Evolutionary conservation across 2,329 filamentous ascomycete species (phyloP).

Genomic region (Orbilia javanica): DNA sequence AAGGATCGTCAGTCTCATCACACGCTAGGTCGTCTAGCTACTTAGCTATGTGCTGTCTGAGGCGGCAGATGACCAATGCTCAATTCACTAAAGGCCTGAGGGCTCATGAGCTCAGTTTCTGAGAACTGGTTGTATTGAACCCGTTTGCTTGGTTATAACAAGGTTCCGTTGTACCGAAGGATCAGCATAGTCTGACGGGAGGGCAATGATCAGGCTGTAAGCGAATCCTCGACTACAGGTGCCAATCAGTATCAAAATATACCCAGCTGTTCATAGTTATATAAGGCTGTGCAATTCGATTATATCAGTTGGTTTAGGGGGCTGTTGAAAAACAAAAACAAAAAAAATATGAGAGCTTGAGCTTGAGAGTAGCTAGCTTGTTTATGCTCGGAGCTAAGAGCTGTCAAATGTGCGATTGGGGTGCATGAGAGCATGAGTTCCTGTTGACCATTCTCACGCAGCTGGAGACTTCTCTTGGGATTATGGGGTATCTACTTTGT

Average conservation of each 20-base stretch:
- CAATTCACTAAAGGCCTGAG: constrained; percentile 6
- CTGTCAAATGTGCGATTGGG: constrained; percentile 34
- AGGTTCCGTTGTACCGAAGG: constrained; percentile 6
- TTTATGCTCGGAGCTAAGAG: constrained; percentile 1
- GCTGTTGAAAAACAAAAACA: background rate
- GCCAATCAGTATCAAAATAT: constrained; percentile 7
- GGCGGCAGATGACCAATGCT: constrained; percentile 37
- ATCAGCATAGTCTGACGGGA: constrained; percentile 16
- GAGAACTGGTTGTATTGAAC: background rate
- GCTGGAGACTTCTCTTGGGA: background rate
- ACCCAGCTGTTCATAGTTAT: background rate
- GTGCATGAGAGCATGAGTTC: constrained; percentile 19
- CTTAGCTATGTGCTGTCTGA: background rate
- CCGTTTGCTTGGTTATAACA: background rate
- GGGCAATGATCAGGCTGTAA: constrained; percentile 7
- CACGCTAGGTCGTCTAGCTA: constrained; percentile 27
- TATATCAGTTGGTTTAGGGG: background rate
- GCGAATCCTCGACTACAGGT: constrained; percentile 5
- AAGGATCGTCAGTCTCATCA: constrained; percentile 31
- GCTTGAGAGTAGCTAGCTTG: constrained; percentile 17
- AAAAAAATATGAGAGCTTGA: background rate
- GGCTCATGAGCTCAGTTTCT: too few species aligned
- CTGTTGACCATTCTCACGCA: constrained; percentile 20
- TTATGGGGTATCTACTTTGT: background rate
- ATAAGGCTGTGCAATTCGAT: background rate